Evolutionary conservation across 2,329 filamentous ascomycete genomes (phyloP).

Genomic region (Clarireedia paspali): DNA sequence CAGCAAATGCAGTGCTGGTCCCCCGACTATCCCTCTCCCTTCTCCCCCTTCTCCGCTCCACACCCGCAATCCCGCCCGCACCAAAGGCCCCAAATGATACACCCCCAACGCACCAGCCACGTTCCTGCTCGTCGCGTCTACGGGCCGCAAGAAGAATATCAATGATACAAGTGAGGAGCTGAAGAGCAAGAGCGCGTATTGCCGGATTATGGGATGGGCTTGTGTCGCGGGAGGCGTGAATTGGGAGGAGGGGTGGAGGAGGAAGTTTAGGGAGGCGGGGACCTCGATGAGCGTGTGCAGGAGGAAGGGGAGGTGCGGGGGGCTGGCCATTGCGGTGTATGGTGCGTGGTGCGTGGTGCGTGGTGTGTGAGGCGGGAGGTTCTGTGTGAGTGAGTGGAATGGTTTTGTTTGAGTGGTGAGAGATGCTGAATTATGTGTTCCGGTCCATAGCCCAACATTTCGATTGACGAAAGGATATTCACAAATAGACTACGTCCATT

Average conservation of each 20-base stretch:
- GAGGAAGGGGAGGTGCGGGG: conserved; percentile 19
- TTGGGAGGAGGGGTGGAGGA: conserved; percentile 28
- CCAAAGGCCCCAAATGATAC: conserved; percentile 30
- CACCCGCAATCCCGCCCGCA: conserved; percentile 12
- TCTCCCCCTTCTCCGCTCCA: background rate
- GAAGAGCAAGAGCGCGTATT: conserved; percentile 33
- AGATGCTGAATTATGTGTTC: too few relatives aligned
- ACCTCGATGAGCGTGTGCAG: conserved; percentile 31
- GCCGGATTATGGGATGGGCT: conserved; percentile 30
- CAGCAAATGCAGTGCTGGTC: conserved; percentile 21
- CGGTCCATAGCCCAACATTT: too few relatives aligned
- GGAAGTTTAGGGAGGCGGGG: conserved; percentile 32
- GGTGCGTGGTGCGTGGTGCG: background rate
- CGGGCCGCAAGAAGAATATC: conserved; percentile 24
- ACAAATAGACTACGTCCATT: too few relatives aligned
- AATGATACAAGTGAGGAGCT: conserved; percentile 29
- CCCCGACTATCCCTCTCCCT: conserved; percentile 16
- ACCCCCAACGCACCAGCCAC: conserved; percentile 30
- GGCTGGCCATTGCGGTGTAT: background rate
- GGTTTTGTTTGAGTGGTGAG: background rate
- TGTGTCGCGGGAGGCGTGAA: conserved; percentile 27
- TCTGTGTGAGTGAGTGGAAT: background rate
- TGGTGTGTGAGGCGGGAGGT: background rate
- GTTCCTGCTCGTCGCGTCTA: conserved; percentile 25
- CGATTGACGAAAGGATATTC: too few relatives aligned